Base-by-base conservation (phyloP, 306 rosid genomes). In the Quercus robur region DNA sequence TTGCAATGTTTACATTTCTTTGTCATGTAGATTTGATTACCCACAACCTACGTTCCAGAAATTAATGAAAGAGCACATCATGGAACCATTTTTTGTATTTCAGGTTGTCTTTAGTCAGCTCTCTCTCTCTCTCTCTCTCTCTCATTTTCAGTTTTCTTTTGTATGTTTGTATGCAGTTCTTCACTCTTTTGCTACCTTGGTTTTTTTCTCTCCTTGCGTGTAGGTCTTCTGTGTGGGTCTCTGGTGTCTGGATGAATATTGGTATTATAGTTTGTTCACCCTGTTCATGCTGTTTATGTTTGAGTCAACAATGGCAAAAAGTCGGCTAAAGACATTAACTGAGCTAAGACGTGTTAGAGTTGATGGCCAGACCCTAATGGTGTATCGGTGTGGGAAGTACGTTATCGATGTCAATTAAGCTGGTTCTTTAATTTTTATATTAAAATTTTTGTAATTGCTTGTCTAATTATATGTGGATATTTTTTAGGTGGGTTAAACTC, bases 191-290 rank as follows among this genome's bases (percentile, higher is more conserved):
- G 54, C 76, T 71, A 59, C 59, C 54, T n/a, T 56, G 35, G 35
- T 59, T 63, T 51, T 71, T 1, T 66, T 79, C 75, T 64, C 73
- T 71, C 74, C 57, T 35, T 76, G 19, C 61, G 38, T 75, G 73
- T 77, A 96, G 99, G 99, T 96, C 75, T 96, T 96, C 86, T 96
- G 98, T 78, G 99, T 96, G 86, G 99, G 99, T 51, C 97, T 96
- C 66, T 96, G 99, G 99, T 96, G 99, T 86, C 84, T 96, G 91
- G 99, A 96, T 76, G 99, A 93, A 84, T 96, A 90, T 87, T 96
- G 99, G 99, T 96, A 96, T 85, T 96, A 96, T 87, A 96, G 99
- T 84, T 80, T 96, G 89, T 96, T 96, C 84, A 96, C 99, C 25
- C 94, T 96, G 30, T 91, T 90, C 81, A 96, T 96, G 99, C 83